Evolutionary conservation across 2,329 filamentous ascomycete genomes (phyloP).

Genomic region (Neofusicoccum cordaticola): DNA sequence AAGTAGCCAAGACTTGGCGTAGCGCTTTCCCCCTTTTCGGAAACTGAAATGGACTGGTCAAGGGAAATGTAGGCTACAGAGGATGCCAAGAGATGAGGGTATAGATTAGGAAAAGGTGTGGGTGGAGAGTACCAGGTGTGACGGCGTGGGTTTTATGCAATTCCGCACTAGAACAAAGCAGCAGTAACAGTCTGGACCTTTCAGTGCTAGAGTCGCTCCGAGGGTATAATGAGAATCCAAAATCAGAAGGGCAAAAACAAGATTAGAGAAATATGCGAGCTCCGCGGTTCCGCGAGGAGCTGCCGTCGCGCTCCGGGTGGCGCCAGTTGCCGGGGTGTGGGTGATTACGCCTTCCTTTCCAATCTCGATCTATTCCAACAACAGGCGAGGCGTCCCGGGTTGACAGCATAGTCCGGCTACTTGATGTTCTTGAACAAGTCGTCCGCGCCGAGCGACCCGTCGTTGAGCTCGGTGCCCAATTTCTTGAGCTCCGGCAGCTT

Average conservation of each 20-base stretch:
- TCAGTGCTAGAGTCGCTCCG: slow-evolving; percentile 17
- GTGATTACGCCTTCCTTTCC: not conserved
- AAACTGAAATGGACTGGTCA: not conserved
- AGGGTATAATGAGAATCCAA: slow-evolving; percentile 19
- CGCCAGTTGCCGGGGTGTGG: not conserved
- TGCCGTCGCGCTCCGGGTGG: not conserved
- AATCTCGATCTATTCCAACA: not conserved
- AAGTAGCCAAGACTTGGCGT: not conserved
- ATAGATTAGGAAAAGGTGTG: slow-evolving; percentile 13
- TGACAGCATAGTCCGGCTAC: not conserved
- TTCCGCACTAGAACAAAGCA: slow-evolving; percentile 12
- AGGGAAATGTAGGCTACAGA: slow-evolving; percentile 6
- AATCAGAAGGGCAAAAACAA: slow-evolving; percentile 4
- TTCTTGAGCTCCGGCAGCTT: slow-evolving; percentile 38
- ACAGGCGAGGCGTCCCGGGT: not conserved
- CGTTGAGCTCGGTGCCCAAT: slow-evolving; percentile 23
- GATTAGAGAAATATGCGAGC: slow-evolving; percentile 5
- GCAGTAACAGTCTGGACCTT: slow-evolving; percentile 16
- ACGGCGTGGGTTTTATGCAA: not conserved
- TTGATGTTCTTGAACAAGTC: slow-evolving; percentile 19
- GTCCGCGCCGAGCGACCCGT: slow-evolving; percentile 10
- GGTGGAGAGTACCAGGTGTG: slow-evolving; percentile 2
- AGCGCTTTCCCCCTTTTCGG: not conserved
- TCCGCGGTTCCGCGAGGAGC: not conserved
- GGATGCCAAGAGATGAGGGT: slow-evolving; percentile 8